Evolutionary conservation across 345 rosid genomes (phyloP).

Genomic region (Cardamine resedifolia): DNA sequence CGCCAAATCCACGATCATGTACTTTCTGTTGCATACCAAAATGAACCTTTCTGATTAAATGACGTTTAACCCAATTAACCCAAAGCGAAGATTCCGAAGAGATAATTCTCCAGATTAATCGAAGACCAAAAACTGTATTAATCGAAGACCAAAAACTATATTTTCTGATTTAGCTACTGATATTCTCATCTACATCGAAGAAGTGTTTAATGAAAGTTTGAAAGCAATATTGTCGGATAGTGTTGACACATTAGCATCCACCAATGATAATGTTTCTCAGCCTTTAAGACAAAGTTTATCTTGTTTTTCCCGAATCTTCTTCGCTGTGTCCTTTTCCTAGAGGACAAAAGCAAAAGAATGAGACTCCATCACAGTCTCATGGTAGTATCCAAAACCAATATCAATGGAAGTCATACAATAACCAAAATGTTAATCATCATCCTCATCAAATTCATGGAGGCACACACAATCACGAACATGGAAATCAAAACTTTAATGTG

Average conservation of each 20-base stretch:
- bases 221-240: too few species aligned
- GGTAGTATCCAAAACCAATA: conserved; percentile 49
- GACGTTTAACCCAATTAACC: too few species aligned
- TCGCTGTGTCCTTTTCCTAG: conserved; percentile 48
- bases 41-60: too few species aligned
- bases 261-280: conserved; percentile 47
- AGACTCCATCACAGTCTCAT: conserved; percentile 44
- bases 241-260: conserved; percentile 19
- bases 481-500: conserved; percentile 46
- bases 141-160: too few species aligned
- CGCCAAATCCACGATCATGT: too few species aligned
- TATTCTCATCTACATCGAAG: not conserved
- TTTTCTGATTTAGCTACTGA: too few species aligned
- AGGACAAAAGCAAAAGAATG: conserved; percentile 49
- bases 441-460: conserved; percentile 52
- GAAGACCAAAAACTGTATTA: too few species aligned
- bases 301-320: conserved; percentile 35
- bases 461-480: conserved; percentile 59
- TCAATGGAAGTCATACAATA: conserved; percentile 50
- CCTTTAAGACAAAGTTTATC: conserved; percentile 38
- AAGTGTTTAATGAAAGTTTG: not conserved
- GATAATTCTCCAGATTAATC: too few species aligned
- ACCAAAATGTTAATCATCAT: conserved; percentile 50
- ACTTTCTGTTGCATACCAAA: too few species aligned
- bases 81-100: too few species aligned